Base-by-base conservation (phyloP, 2,329 filamentous ascomycete species). In the Exophiala viscosa region DNA sequence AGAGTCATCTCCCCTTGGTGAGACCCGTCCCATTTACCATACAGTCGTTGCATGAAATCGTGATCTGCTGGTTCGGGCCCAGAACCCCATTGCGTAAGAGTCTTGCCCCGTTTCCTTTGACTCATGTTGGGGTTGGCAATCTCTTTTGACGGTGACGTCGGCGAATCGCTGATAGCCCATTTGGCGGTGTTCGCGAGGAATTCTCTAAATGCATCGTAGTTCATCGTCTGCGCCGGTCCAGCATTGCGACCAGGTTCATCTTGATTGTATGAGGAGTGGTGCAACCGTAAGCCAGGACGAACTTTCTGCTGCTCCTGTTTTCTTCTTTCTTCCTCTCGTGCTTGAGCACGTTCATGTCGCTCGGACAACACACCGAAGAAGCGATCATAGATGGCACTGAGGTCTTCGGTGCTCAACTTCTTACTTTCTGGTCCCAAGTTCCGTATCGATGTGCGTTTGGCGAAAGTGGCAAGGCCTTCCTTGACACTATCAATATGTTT, bases 401-500 rank as follows among this genome's bases (percentile, higher is more conserved):
- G 79, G 66, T 99, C 93, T 45, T 92, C 90, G 5, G 85, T 76
- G 64, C 83, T 89, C 32, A 99, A 76, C 48, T 91, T 82, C 73
- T 97, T 99, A 76, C 91, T 96, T 62, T 99, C 93, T 0, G 92
- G 90, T 0, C 93, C 93, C 20, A 99, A 81, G 64, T 99, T 99
- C 33, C 93, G 82, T 57, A 99, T 95, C 1, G 92, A 95, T 2
- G 93, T 99, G 60, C 93, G 84, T 74, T 97, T 99, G 47, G 93
- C 90, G 66, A 99, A 99, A 63, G 84, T 96, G 73, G 97, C 93
- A 65, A 99, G 97, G 60, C 91, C 96, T 68, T 90, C 90, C 50
- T 99, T 77, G 31, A 99, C 93, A 0, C 88, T 86, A 65, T 93
- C 89, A 71, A 97, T 97, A 71, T 97, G 95, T 71, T 91, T 95